Evolutionary conservation across 2,329 filamentous ascomycete genomes (phyloP), one percentile per base, ranked within the genome.

Genomic region (Pestalotiopsis sp.): DNA sequence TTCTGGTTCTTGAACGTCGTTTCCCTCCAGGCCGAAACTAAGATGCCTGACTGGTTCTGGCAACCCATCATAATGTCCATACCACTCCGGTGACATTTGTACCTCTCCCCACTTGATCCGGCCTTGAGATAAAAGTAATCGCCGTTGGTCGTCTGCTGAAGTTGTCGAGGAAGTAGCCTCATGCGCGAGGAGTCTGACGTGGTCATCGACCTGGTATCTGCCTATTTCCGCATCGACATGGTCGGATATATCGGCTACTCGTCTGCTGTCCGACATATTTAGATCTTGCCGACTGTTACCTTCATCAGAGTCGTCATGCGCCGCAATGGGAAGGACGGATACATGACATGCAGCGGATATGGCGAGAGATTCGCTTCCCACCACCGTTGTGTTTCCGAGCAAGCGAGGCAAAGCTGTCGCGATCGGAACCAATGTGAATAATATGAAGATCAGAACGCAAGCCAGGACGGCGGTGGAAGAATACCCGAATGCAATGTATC

Each of bases 311-410:
- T 14, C n/a, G 31, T 13, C 17, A 4, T n/a, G 11, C 27, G 14
- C 14, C 14, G 27, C 38, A 17, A 14, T 31, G 59, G 59, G 12
- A 6, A 20, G 14, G 6, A 12, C 11, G 6, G 73, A 75, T n/a
- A 66, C 70, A 61, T 76, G 73, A 25, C 73, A 76, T 5, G 73
- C 71, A 23, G 73, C 70, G 4, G 74, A 73, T 3, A 75, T 64
- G 3, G 73, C 72, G 11, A 74, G 68, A 1, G 74, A 76, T 45
- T 75, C 74, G 36, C 69, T 71, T 7, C 73, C 74, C 4, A 72
- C 61, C 13, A 67, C 67, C 2, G 70, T 62, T 31, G 72, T 74
- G 14, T 71, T 71, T 4, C 68, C n/a, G 2, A 73, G 71, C 1
- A 74, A 68, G 3, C 56, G 65, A 11, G 68, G 70, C 3, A 69